These are phyloP conservation scores for Peniophora sp. DNA, from an alignment of 1,284 basidiomycete genomes.

Conservation along the genomic window DNA sequence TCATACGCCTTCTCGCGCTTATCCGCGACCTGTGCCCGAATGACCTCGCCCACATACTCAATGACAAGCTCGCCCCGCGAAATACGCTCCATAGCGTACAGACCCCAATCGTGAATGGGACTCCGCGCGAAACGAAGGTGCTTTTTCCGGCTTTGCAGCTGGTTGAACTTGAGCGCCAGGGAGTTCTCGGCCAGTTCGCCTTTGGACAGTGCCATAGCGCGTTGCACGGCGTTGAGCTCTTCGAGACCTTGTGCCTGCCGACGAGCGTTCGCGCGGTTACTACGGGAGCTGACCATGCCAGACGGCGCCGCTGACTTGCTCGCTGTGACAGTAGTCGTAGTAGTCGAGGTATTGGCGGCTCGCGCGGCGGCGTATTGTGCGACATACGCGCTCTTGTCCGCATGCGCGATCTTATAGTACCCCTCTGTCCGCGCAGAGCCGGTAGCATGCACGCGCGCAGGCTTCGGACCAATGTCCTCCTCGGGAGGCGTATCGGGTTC, in stretches of 20 bases:
- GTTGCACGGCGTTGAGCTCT: conserved; percentile 82
- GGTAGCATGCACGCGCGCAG: conserved; percentile 64
- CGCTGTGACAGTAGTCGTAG: conserved; percentile 29
- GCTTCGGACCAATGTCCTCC: conserved; percentile 24
- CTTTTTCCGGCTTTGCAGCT: conserved; percentile 96
- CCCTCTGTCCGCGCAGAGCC: conserved; percentile 91
- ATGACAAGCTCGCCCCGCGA: conserved; percentile 97
- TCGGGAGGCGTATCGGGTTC: conserved; percentile 21
- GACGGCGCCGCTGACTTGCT: conserved; percentile 25
- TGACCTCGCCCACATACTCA: conserved; percentile 98
- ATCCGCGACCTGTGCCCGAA: conserved; percentile 93
- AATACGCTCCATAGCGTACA: conserved; percentile 95
- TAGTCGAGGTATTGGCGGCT: conserved; percentile 25
- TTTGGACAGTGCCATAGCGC: conserved; percentile 66
- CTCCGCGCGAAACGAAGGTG: conserved; percentile 93
- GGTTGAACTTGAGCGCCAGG: conserved; percentile 89
- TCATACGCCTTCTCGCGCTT: conserved; percentile 96
- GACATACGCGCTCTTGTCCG: conserved; percentile 87
- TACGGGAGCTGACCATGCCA: conserved; percentile 72
- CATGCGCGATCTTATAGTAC: conserved; percentile 88
- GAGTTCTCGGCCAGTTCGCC: conserved; percentile 64
- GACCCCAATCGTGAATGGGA: conserved; percentile 97
- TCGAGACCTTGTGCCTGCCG: conserved; percentile 91
- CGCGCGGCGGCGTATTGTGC: conserved; percentile 66
- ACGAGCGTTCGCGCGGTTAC: conserved; percentile 92